These are phyloP conservation scores for Aspergillus campestris DNA, from an alignment of 495 filamentous ascomycete species.

Conservation along the genomic window DNA sequence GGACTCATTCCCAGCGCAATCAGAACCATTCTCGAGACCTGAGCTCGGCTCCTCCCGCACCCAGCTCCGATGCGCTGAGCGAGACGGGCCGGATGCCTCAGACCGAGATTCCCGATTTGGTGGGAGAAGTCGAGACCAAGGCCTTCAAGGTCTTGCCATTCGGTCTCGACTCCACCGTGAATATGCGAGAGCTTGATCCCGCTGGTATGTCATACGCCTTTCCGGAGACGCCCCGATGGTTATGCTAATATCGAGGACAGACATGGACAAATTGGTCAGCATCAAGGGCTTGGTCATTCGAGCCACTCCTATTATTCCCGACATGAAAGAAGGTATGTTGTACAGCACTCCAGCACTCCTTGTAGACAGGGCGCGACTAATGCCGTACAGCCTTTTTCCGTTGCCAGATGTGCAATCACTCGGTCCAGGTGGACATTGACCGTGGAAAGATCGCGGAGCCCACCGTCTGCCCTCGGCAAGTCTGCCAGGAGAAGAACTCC, in stretches of 20 bases:
- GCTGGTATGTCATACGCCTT: constrained; percentile 45
- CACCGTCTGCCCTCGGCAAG: constrained; percentile 75
- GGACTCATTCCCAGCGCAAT: constrained; percentile 46
- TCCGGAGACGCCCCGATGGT: neutral
- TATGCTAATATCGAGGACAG: constrained; percentile 29
- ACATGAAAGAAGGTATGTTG: constrained; percentile 76
- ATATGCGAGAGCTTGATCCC: constrained; percentile 92
- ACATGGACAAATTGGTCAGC: constrained; percentile 93
- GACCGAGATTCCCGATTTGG: constrained; percentile 48
- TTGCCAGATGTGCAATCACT: constrained; percentile 86
- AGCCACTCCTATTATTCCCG: constrained; percentile 90
- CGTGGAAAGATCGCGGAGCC: constrained; percentile 94
- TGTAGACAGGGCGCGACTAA: neutral
- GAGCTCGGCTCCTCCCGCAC: constrained; percentile 67
- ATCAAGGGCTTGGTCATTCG: constrained; percentile 97
- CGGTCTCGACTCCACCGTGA: constrained; percentile 77
- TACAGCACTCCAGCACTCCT: neutral
- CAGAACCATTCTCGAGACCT: constrained; percentile 33
- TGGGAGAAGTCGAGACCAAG: constrained; percentile 57
- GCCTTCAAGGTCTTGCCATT: constrained; percentile 82
- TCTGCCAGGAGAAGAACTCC: constrained; percentile 78
- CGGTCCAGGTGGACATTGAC: constrained; percentile 82
- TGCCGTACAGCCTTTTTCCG: constrained; percentile 68
- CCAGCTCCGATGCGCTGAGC: constrained; percentile 62
- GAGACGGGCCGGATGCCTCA: constrained; percentile 25